Conservation (phyloP, 352 stramenopile species). For the Phytophthora rubi region DNA sequence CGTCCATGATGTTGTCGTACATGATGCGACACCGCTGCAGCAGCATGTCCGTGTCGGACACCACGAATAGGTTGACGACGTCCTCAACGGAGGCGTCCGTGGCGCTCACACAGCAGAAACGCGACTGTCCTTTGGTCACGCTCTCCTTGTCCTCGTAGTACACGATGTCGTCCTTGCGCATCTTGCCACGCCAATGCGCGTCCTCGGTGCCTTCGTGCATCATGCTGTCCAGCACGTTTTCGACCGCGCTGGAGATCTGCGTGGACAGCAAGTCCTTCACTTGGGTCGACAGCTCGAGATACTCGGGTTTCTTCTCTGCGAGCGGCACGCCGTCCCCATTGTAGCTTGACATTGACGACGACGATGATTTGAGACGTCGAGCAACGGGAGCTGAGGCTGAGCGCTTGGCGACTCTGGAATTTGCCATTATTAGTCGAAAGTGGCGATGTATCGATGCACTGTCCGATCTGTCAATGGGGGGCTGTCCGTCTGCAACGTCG, state of each 20-base stretch:
- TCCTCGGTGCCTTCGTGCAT: conserved; percentile 38
- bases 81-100: conserved; percentile 46
- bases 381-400: conserved; percentile 22
- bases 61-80: conserved; percentile 44
- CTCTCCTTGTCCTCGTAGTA: conserved; percentile 48
- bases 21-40: conserved; percentile 43
- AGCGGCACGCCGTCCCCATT: conserved; percentile 19
- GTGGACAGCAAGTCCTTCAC: conserved; percentile 37
- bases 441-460: conserved; percentile 18
- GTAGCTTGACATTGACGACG: conserved; percentile 30
- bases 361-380: conserved; percentile 17
- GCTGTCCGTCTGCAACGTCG: conserved; percentile 16
- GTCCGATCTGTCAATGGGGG: conserved; percentile 24
- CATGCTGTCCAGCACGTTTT: conserved; percentile 49
- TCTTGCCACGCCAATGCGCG: conserved; percentile 35
- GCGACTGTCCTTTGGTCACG: conserved; percentile 36
- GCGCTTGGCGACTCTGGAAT: conserved; percentile 22
- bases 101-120: conserved; percentile 46
- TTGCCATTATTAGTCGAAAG: conserved; percentile 30
- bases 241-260: conserved; percentile 38
- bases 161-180: conserved; percentile 44
- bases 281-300: conserved; percentile 31
- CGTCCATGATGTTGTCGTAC: conserved; percentile 52
- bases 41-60: conserved; percentile 43
- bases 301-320: conserved; percentile 13